phyloP scores from a whole-genome alignment of 352 stramenopile species.

The Elongisporangium undulatum region DNA sequence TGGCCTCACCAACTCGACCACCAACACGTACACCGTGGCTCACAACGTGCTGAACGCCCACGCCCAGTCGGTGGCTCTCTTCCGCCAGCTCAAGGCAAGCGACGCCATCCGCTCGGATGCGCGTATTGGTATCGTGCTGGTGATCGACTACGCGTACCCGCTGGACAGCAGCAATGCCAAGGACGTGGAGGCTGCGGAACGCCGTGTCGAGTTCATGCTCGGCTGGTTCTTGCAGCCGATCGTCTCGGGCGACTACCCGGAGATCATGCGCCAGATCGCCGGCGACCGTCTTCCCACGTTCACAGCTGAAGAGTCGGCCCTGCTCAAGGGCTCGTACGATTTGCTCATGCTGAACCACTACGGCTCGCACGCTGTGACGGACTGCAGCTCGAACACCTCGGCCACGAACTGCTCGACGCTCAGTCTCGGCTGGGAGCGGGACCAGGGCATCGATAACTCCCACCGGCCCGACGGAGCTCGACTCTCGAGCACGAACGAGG shows the following conservation, averaged over 20 bases:
- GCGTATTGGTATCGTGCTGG: slow-evolving; percentile 87
- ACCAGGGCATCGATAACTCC: slow-evolving; percentile 20
- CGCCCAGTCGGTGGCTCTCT: slow-evolving; percentile 74
- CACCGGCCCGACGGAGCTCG: slow-evolving; percentile 46
- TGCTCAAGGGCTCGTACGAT: slow-evolving; percentile 72
- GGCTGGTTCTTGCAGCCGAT: slow-evolving; percentile 87
- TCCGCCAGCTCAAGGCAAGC: slow-evolving; percentile 25
- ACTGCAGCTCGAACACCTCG: slow-evolving; percentile 17
- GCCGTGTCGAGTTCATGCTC: slow-evolving; percentile 76
- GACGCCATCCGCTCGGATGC: slow-evolving; percentile 26
- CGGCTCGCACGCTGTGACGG: slow-evolving; percentile 22
- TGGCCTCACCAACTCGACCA: slow-evolving; percentile 20
- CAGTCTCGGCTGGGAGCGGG: slow-evolving; percentile 17
- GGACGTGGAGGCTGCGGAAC: slow-evolving; percentile 42
- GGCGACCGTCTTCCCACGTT: slow-evolving; percentile 78
- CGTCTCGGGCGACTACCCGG: slow-evolving; percentile 74
- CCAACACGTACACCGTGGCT: slow-evolving; percentile 25
- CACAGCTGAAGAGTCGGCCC: slow-evolving; percentile 47
- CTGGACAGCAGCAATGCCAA: slow-evolving; percentile 39
- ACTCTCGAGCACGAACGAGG: slow-evolving; percentile 13
- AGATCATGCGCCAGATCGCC: slow-evolving; percentile 67
- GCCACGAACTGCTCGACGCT: slow-evolving; percentile 14
- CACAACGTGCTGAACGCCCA: slow-evolving; percentile 90
- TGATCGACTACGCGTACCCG: slow-evolving; percentile 55
- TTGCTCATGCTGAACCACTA: slow-evolving; percentile 94